These are phyloP conservation scores for Ceratocystis albifundus DNA, from an alignment of 2,329 filamentous ascomycete genomes.

Conservation along the genomic window DNA sequence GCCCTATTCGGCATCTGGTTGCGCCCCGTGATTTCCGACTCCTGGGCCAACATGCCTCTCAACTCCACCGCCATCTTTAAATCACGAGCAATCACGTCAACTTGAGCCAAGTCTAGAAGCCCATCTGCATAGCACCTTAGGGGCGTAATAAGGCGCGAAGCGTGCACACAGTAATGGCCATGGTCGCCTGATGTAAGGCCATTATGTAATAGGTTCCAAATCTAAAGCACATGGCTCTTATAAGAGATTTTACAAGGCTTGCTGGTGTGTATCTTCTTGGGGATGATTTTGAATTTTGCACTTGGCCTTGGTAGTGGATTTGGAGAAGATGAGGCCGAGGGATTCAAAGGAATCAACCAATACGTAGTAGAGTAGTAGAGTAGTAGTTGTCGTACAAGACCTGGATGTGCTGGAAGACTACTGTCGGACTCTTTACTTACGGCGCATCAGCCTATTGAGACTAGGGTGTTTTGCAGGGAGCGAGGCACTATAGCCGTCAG, in stretches of 20 bases:
- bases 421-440: not conserved
- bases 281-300: too few relatives aligned
- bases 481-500: not conserved
- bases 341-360: not conserved
- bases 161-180: not conserved
- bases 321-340: not conserved
- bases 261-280: not conserved
- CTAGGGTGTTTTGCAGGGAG: not conserved
- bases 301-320: not conserved
- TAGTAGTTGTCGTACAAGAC: not conserved
- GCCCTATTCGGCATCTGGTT: not conserved
- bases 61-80: not conserved
- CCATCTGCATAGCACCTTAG: not conserved
- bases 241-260: not conserved
- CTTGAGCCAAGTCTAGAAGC: not conserved
- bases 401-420: not conserved
- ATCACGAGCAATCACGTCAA: slow-evolving; percentile 13
- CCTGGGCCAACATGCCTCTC: not conserved
- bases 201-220: not conserved
- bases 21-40: not conserved
- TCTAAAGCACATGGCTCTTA: not conserved
- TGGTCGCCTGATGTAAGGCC: not conserved
- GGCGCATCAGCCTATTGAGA: not conserved
- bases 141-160: too few relatives aligned
- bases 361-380: too few relatives aligned